Evolutionary conservation across 78 protist genomes (phyloP).

Genomic region (Carpediemonas membranifera): DNA sequence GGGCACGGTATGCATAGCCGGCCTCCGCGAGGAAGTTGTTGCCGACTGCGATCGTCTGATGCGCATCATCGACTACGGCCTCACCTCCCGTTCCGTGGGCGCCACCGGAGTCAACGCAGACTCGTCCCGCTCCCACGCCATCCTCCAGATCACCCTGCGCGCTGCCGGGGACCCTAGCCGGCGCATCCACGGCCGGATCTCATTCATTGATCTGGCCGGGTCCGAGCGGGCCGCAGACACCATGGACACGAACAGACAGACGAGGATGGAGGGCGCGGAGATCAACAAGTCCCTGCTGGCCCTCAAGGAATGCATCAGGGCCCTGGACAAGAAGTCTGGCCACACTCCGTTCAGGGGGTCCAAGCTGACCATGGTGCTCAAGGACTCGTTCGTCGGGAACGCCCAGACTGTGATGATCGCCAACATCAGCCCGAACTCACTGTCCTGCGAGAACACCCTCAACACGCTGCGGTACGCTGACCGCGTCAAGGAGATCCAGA

Average conservation of each 20-base stretch:
- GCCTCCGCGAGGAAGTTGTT: conserved; percentile 55
- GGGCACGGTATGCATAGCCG: conserved; percentile 58
- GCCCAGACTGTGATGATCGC: conserved; percentile 82
- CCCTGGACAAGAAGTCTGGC: conserved; percentile 47
- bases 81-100: conserved; percentile 46
- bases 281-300: conserved; percentile 80
- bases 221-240: conserved; percentile 60
- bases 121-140: conserved; percentile 80
- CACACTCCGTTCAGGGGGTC: conserved; percentile 83
- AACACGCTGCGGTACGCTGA: conserved; percentile 85
- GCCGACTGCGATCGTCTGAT: conserved; percentile 36
- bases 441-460: conserved; percentile 68
- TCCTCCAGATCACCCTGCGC: conserved; percentile 55
- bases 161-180: too few relatives aligned
- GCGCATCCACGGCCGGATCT: conserved; percentile 6
- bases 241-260: conserved; percentile 54
- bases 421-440: conserved; percentile 55
- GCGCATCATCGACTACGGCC: conserved; percentile 51
- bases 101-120: conserved; percentile 78
- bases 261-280: conserved; percentile 81
- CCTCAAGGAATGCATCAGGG: conserved; percentile 87
- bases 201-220: conserved; percentile 40
- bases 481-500: conserved; percentile 63
- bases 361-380: conserved; percentile 54
- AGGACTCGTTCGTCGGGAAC: conserved; percentile 76